Evolutionary conservation across 495 filamentous ascomycete genomes (phyloP), one percentile per base, ranked within the genome.

Genomic region (Darksidea phi): DNA sequence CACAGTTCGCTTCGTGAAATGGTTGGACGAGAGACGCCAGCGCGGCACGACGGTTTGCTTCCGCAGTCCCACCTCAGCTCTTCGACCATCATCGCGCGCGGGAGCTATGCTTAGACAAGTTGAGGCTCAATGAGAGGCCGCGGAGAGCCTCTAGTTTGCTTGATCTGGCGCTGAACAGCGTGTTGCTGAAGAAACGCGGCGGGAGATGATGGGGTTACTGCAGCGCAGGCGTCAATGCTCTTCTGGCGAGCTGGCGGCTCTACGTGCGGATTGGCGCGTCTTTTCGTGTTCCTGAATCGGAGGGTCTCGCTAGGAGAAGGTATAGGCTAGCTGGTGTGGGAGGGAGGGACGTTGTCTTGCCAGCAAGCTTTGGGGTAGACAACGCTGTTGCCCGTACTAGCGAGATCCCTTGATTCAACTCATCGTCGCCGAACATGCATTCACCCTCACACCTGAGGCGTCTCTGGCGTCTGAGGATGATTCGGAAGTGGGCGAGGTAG

Each of bases 71-170:
- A 45, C 61, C 59, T 48, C 47, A 55, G 50, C 62, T 59, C 26
- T 6, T 17, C 61, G 61, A 32, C 60, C 43, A 61, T 28, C 56
- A 57, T 64, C 47, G 61, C 66, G 66, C 61, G 66, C 66, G 66
- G 66, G 66, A 68, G 38, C 66, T 68, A 68, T 61, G 36, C 61
- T 68, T 67, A 57, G 64, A 59, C 54, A 26, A 25, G 38, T 17
- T 58, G 66, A 61, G 61, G 66, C 66, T 64, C 66, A 60, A 64
- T 64, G 34, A 64, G 65, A 59, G 50, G 46, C 57, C 45, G 36
- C 34, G 26, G 48, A 48, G 25, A 26, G 12, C 26, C 4, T 24
- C 34, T 62, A 28, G 54, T 25, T 47, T 59, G 55, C 56, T 53
- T 23, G 53, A 59, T 41, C 58, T 62, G 64, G 55, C 49, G 57